Base-by-base conservation (phyloP, 805 yeast genomes). In the Candida verbasci region DNA sequence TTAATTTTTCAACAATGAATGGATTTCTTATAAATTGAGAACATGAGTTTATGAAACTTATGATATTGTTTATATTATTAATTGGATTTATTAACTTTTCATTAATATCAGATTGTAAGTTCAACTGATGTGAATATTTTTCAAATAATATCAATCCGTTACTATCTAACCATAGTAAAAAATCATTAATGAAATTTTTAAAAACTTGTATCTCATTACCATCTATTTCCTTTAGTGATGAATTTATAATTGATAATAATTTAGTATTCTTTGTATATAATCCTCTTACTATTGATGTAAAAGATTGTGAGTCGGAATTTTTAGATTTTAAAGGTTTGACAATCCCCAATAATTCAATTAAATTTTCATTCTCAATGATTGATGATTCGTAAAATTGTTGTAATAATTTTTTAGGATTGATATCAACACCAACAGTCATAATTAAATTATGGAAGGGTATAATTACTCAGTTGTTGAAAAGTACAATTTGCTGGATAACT, bases 101-200 rank as follows among this genome's bases (percentile, higher is more conserved):
- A 30, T 39, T 39, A 34, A 43, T 23, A 22, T 35, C 24, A 21
- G 29, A 39, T 12, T 34, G 27, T 12, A 40, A 25, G 9, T n/a
- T 24, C 21, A 35, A 20, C 20, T 26, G 29, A 10, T 16, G 2
- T 11, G 24, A 11, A 44, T 60, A 64, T 39, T 62, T 65, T 22
- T 56, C 55, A 35, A 65, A 62, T 17, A 67, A 48, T 5, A 55
- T 41, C n/a, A 62, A 25, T n/a, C 54, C 56, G 31, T 53, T 62
- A 21, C 45, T 50, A 29, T 62, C 67, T n/a, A 59, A 46, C 70
- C 70, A 67, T 27, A 61, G 34, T 18, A 67, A 50, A 42, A 62
- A 65, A 2, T 61, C 62, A 44, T 62, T 67, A 24, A 65, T 54
- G 25, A 65, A 62, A 35, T 42, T 37, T 41, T 67, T 67, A 52